phyloP scores from a whole-genome alignment of 2,329 filamentous ascomycete genomes.

The Ophiostoma piceae region DNA sequence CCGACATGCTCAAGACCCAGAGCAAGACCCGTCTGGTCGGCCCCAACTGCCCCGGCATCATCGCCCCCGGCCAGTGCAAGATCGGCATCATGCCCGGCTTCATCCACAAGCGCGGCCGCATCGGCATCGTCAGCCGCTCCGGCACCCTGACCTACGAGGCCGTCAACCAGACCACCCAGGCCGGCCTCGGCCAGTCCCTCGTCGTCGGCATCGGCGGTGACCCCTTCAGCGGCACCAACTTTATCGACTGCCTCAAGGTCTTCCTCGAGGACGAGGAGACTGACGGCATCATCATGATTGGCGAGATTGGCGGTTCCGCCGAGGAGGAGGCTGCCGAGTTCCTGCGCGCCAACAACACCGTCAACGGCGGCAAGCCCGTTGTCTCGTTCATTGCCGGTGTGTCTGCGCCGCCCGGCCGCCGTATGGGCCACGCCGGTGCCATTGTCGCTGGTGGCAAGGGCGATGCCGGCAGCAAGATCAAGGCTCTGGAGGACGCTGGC shows the following conservation, averaged over 20 bases:
- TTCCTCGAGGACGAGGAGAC: constrained; percentile 96
- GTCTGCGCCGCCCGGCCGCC: constrained; percentile 87
- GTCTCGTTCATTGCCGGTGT: constrained; percentile 99
- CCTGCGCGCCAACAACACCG: constrained; percentile 83
- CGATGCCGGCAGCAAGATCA: constrained; percentile 96
- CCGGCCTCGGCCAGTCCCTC: constrained; percentile 93
- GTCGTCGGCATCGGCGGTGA: constrained; percentile 98
- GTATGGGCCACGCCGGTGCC: constrained; percentile 98
- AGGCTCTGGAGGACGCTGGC: constrained; percentile 84
- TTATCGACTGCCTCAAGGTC: constrained; percentile 97
- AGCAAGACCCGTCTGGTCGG: constrained; percentile 94
- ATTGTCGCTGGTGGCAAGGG: constrained; percentile 98
- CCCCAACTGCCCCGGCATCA: constrained; percentile 97
- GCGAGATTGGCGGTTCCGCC: constrained; percentile 94
- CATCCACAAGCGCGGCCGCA: constrained; percentile 98
- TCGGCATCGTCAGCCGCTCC: constrained; percentile 97
- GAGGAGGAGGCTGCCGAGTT: constrained; percentile 98
- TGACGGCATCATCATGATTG: constrained; percentile 99
- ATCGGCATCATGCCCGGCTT: constrained; percentile 99
- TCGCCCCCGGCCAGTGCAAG: constrained; percentile 94
- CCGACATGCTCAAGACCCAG: constrained; percentile 95
- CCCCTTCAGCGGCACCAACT: constrained; percentile 98
- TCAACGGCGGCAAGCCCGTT: constrained; percentile 81
- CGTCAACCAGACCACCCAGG: constrained; percentile 98
- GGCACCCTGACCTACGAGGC: constrained; percentile 99